These are phyloP conservation scores for Globisporangium middletonii DNA, from an alignment of 352 stramenopile species.

Conservation along the genomic window DNA sequence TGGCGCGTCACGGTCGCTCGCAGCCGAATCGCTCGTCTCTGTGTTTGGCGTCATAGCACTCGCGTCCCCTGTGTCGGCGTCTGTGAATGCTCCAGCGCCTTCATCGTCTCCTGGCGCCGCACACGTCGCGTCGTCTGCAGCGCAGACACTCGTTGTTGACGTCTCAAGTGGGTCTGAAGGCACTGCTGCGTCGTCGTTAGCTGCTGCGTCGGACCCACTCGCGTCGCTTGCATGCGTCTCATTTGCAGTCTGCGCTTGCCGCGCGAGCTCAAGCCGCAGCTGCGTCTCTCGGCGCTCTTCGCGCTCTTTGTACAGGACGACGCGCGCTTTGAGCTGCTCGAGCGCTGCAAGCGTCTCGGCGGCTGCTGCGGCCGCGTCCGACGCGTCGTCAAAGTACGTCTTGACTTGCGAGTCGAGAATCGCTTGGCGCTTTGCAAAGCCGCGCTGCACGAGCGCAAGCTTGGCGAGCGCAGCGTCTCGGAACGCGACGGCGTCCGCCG, in stretches of 20 bases:
- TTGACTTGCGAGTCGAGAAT: conserved; percentile 33
- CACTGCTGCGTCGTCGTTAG: no score
- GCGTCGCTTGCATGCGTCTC: conserved; percentile 4
- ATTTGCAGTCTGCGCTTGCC: conserved; percentile 23
- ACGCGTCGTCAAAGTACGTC: conserved; percentile 30
- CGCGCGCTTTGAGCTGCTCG: conserved; percentile 41
- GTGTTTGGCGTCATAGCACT: no score
- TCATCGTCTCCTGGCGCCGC: conserved; percentile 4
- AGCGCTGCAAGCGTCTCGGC: conserved; percentile 36
- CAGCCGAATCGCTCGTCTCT: no score
- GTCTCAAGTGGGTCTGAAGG: no score
- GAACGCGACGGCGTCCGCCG: conserved; percentile 23
- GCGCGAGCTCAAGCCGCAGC: conserved; percentile 43
- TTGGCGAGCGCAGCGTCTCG: conserved; percentile 26
- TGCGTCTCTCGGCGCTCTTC: conserved; percentile 61
- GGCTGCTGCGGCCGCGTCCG: conserved; percentile 20
- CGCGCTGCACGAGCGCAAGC: conserved; percentile 35
- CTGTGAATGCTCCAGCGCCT: conserved; percentile 21
- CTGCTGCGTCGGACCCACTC: not conserved
- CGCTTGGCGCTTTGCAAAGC: conserved; percentile 43
- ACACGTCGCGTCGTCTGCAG: conserved; percentile 9
- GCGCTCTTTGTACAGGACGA: conserved; percentile 54
- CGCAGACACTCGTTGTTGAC: not conserved
- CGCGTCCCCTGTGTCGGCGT: conserved; percentile 12
- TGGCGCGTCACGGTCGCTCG: no score